These are phyloP conservation scores for Silene vulgaris DNA, from an alignment of 179 eudicot species.

Conservation along the genomic window DNA sequence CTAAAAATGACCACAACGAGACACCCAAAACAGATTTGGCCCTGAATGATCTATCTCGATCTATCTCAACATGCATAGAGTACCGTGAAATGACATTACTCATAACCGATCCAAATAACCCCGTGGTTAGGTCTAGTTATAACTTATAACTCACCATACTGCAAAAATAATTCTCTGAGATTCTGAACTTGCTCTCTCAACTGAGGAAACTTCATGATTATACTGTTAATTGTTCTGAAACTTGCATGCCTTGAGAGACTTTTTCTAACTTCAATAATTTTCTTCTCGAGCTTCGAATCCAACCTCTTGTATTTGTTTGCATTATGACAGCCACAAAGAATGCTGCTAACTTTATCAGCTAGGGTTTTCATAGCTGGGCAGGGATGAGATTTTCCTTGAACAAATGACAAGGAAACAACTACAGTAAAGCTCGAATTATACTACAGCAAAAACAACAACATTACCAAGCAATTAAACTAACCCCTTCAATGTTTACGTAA, in stretches of 20 bases:
- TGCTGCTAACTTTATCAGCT: constrained; percentile 42
- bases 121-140: neutral
- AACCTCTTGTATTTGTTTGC: constrained; percentile 46
- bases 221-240: constrained; percentile 60
- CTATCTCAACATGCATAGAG: too few relatives aligned
- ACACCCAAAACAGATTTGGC: neutral
- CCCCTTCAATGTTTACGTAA: neutral
- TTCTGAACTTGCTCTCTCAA: constrained; percentile 54
- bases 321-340: constrained; percentile 35
- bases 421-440: neutral
- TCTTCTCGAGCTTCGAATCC: constrained; percentile 50
- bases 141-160: constrained; percentile 51
- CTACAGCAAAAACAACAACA: neutral
- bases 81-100: too few relatives aligned
- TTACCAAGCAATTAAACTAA: neutral
- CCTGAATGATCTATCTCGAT: neutral
- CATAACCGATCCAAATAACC: neutral
- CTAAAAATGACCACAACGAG: neutral
- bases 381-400: constrained; percentile 32
- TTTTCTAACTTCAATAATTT: constrained; percentile 48
- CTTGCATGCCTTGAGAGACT: constrained; percentile 30
- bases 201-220: constrained; percentile 66
- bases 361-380: constrained; percentile 41
- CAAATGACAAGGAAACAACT: neutral
- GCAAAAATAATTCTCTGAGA: constrained; percentile 44